Base-by-base conservation (phyloP, 768 basidiomycete genomes). In the Bullera alba region DNA sequence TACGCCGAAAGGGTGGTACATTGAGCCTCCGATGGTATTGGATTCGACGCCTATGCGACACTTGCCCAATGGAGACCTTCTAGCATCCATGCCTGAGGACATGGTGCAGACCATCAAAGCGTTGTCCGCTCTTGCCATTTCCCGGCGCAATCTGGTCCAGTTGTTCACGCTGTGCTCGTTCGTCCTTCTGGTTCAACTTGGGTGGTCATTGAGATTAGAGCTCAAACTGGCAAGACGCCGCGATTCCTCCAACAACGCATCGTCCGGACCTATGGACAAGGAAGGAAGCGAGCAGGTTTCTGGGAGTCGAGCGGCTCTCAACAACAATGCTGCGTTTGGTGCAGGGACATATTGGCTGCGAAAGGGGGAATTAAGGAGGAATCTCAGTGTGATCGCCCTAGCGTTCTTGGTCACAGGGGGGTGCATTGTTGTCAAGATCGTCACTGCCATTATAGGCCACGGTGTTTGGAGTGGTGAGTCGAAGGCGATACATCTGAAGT, bases 121-220 rank as follows among this genome's bases (percentile, higher is more conserved):
- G 2, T 51, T 71, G 10, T 67, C 66, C 0, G 73, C 73, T 0
- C 52, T 74, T 5, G 65, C 84, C 10, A 74, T 80, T 21, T 83
- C 87, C 23, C 81, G 91, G 21, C 81, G 84, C 54, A 82, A 81
- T 60, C 76, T 90, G 21, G 80, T 92, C 28, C 81, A 90, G 60
- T 77, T 90, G 25, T 80, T 84, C 48, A 87, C 85, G 0, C 77
- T 91, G 45, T 87, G 87, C 60, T 83, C 88, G 8, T 79, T 82
- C 16, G 83, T 90, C 37, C 74, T 93, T 29, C 76, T 92, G 36
- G 76, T 84, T 38, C 90, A 95, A 69, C 81, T 87, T 19, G 77
- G 80, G 57, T 80, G 86, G 25, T 90, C 88, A 2, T 81, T 84
- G 67, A 83, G 82, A 76, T 77, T 82, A 34, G 88, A 90, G 70